These are phyloP conservation scores for Kazachstania taianensis DNA, from an alignment of 805 yeast genomes.

Conservation along the genomic window DNA sequence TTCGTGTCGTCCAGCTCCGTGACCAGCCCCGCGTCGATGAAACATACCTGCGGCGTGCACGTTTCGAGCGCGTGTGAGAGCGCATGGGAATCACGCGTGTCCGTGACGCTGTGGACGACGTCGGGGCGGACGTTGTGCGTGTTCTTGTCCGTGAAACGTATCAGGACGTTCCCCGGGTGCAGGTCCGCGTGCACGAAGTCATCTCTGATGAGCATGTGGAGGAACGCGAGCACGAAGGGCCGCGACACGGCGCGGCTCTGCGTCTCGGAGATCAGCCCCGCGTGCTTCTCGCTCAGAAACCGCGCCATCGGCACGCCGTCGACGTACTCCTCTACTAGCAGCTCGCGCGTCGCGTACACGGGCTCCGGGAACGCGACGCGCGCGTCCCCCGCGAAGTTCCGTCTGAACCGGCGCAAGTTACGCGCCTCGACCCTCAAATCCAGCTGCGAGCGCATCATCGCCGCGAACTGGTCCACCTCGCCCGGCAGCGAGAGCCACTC, in stretches of 20 bases:
- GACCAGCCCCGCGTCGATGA: slow-evolving; percentile 86
- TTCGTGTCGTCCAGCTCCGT: slow-evolving; percentile 76
- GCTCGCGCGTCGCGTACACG: slow-evolving; percentile 49
- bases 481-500: slow-evolving; percentile 95
- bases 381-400: slow-evolving; percentile 46
- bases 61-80: slow-evolving; percentile 49
- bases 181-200: slow-evolving; percentile 94
- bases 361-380: slow-evolving; percentile 72
- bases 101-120: not conserved
- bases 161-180: slow-evolving; percentile 92
- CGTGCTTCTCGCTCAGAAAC: slow-evolving; percentile 41
- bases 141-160: slow-evolving; percentile 49
- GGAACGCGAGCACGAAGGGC: slow-evolving; percentile 79
- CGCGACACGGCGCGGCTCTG: slow-evolving; percentile 59
- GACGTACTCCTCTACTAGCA: slow-evolving; percentile 78
- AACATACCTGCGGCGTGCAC: slow-evolving; percentile 77
- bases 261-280: slow-evolving; percentile 28
- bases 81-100: slow-evolving; percentile 15
- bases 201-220: slow-evolving; percentile 86
- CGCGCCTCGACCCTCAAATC: slow-evolving; percentile 85
- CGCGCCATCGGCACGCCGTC: slow-evolving; percentile 75
- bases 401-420: slow-evolving; percentile 61
- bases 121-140: slow-evolving; percentile 6
- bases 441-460: slow-evolving; percentile 78
- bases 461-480: slow-evolving; percentile 81